Percentiles rank a stretch among this genome's conserved stretches.
Conservation (phyloP, 768 basidiomycete species). For the Termitomyces bulborhizus region DNA sequence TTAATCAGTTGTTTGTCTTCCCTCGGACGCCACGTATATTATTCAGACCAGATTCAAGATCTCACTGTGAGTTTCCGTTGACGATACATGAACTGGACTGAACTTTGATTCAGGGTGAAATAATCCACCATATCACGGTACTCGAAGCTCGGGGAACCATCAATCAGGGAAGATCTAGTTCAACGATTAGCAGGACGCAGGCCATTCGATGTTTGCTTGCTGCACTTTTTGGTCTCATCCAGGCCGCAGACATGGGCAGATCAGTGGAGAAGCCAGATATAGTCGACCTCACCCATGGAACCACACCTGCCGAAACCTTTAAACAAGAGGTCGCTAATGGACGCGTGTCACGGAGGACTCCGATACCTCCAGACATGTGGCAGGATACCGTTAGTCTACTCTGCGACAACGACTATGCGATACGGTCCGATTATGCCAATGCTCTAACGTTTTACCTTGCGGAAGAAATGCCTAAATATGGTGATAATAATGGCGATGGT, state of each 20-base stretch:
- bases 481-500: conserved; percentile 44
- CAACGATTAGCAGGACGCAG: conserved; percentile 41
- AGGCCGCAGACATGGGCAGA: conserved; percentile 42
- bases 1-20: conserved; percentile 77
- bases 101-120: conserved; percentile 45
- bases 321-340: conserved; percentile 24
- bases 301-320: conserved; percentile 20
- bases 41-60: conserved; percentile 94
- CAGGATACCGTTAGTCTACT: conserved; percentile 84
- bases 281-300: conserved; percentile 4
- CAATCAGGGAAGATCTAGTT: conserved; percentile 26
- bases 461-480: conserved; percentile 65
- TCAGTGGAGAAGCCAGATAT: conserved; percentile 26
- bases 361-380: conserved; percentile 80
- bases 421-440: conserved; percentile 72
- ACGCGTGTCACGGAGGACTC: conserved; percentile 50
- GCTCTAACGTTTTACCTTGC: conserved; percentile 72
- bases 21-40: conserved; percentile 88
- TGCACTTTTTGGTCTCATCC: conserved; percentile 64
- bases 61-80: conserved; percentile 45
- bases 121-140: conserved; percentile 66
- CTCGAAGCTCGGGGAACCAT: conserved; percentile 61
- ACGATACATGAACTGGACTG: background rate
- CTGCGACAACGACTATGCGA: conserved; percentile 72
- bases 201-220: conserved; percentile 68